Evolutionary conservation across 2,329 filamentous ascomycete genomes (phyloP), one percentile per base, ranked within the genome.

Genomic region (Exophiala aquamarina): DNA sequence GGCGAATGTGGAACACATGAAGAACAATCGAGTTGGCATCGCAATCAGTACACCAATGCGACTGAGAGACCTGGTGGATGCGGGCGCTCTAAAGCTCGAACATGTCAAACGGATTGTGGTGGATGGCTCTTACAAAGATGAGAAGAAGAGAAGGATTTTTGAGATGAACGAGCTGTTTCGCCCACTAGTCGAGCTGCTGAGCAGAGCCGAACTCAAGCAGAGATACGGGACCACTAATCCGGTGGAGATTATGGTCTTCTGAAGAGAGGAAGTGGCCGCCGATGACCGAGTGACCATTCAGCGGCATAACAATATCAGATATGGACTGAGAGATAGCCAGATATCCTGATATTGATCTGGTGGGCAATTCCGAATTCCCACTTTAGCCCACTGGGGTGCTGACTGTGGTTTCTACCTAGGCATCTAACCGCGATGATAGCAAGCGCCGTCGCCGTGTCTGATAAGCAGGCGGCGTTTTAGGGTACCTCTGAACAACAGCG

Each of bases 151-250:
- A 37, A 89, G 90, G 0, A 82, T 98, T 55, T 82, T 95, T 66
- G 93, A 97, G 63, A 96, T 97, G 89, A 89, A 87, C 67, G 93
- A 98, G 52, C 89, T 89, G 0, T 85, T 91, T 72, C 76, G 90
- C 61, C 88, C 89, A 5, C 76, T 97, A 38, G 79, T 89, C 36
- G 79, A 82, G 52, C 82, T 95, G 63, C 71, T 98, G 41, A 79
- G 84, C 26, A 76, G 82, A 45, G 72, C 80, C 13, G 83, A 88
- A 60, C 78, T 96, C 58, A 54, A 56, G 31, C 19, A 35, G 31
- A 44, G 50, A 39, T 48, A 54, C 28, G 43, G 40, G 2, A 31
- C 17, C 2, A 47, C 46, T 13, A 42, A 47, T 32, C 39, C 40
- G 7, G 40, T 52, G 14, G 44, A 56, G 17, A 42, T 59, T n/a